A percentile compares a stretch with the other conserved stretches of the same genome.
These are phyloP conservation scores for Lipomyces oligophaga DNA, from an alignment of 805 yeast genomes.

Conservation along the genomic window DNA sequence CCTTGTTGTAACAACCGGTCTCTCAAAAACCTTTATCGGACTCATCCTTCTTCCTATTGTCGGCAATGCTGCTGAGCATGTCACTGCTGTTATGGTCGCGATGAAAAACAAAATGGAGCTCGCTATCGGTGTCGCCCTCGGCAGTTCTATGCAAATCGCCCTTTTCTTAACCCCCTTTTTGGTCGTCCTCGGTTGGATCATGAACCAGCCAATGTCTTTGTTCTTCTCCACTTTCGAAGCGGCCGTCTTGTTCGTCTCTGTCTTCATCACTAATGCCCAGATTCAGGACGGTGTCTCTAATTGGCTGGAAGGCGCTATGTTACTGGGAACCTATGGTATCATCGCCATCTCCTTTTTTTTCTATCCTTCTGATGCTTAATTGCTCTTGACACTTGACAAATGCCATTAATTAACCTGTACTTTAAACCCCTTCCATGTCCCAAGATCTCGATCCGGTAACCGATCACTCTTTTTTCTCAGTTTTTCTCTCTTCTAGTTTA, in stretches of 20 bases:
- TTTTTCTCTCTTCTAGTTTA: no score
- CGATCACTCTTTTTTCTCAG: no score
- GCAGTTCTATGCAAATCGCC: conserved; percentile 93
- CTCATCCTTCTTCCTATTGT: conserved; percentile 91
- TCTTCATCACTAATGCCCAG: conserved; percentile 65
- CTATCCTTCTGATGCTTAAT: conserved; percentile 52
- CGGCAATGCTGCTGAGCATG: conserved; percentile 98
- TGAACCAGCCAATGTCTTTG: conserved; percentile 87
- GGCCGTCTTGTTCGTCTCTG: conserved; percentile 83
- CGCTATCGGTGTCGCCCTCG: conserved; percentile 95
- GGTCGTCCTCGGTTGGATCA: conserved; percentile 90
- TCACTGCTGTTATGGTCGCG: conserved; percentile 92
- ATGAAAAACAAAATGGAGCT: conserved; percentile 95
- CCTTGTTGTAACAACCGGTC: conserved; percentile 75
- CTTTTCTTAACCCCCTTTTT: conserved; percentile 92
- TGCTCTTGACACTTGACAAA: no score
- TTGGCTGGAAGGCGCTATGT: conserved; percentile 96
- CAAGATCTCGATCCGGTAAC: no score
- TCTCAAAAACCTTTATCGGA: conserved; percentile 94
- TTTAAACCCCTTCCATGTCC: no score
- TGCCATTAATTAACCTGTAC: no score
- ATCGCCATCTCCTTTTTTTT: conserved; percentile 86
- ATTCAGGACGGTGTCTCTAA: conserved; percentile 92
- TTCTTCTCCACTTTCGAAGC: conserved; percentile 93
- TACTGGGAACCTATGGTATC: conserved; percentile 78